Base-by-base conservation (phyloP, 768 basidiomycete species). In the Neoboletus brunneissimus region DNA sequence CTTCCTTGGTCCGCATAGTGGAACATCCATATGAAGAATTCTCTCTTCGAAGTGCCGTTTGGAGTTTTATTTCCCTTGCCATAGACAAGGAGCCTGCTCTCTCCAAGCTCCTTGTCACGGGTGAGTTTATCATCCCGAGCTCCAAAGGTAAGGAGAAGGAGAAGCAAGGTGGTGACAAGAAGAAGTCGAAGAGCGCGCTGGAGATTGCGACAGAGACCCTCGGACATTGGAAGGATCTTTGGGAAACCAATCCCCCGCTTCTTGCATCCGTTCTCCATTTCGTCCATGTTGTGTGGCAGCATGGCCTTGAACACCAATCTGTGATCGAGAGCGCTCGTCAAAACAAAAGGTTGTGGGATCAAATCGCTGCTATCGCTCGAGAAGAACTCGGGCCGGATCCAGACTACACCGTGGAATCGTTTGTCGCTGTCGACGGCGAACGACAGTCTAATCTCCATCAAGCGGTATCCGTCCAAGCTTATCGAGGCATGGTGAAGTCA, bases 41-140 rank as follows among this genome's bases (percentile, higher is more conserved):
- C 20, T 66, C 79, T 9, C 78, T 91, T 32, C 85, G 89, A 20
- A 86, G 81, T 48, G 81, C 88, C 0, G 83, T 91, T 6, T 98
- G 95, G 94, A 82, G 81, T 58, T 88, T 96, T 60, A 85, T 96
- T 38, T 75, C 89, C 0, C 77, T 91, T 18, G 87, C 90, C 1
- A 84, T 95, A 15, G 86, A 91, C 63, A 88, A 87, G 58, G 93
- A 94, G 67, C 93, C 95, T 1, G 92, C 94, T 0, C 76, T 96
- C 5, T 86, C 89, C 2, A 79, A 84, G 52, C 76, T 97, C 27
- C 86, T 94, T 56, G 86, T 94, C 32, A 80, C 84, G 0, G 93
- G 92, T 4, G 80, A 83, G 41, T 87, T 91, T 61, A 80, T 79
- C 48, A 72, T 79, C 4, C 80, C 83, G 3, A 65, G 57, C 37